Percentiles rank a stretch among this genome's conserved stretches.
Evolutionary conservation across 192 early-diverging fungal species (phyloP).

Genomic region (Glomus cerebriforme): DNA sequence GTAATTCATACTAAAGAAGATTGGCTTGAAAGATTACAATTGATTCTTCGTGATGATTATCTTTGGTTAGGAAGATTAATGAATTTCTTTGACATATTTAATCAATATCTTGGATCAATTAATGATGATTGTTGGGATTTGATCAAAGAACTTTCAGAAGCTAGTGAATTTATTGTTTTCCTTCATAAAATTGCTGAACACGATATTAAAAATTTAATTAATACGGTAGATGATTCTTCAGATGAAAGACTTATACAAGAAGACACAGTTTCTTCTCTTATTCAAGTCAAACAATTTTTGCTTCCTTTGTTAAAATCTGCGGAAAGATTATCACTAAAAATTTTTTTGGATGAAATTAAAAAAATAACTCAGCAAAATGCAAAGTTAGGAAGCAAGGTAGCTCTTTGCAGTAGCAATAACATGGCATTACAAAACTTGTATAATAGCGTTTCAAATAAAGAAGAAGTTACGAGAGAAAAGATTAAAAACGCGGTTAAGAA

Average conservation of each 20-base stretch:
- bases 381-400: constrained; percentile 16
- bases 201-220: constrained; percentile 35
- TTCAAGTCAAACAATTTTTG: constrained; percentile 34
- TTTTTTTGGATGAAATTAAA: background rate
- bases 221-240: constrained; percentile 31
- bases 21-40: background rate
- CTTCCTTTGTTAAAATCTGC: constrained; percentile 7
- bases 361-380: too few relatives aligned
- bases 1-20: background rate
- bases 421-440: constrained; percentile 29
- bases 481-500: constrained; percentile 27
- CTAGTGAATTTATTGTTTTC: background rate
- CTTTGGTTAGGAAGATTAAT: background rate
- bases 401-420: constrained; percentile 18
- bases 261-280: constrained; percentile 26
- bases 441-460: constrained; percentile 21
- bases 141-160: background rate
- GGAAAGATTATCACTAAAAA: background rate
- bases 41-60: background rate
- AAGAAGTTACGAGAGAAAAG: constrained; percentile 27
- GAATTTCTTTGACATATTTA: background rate
- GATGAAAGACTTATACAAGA: constrained; percentile 32
- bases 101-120: background rate
- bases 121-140: background rate
- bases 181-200: background rate